These are phyloP conservation scores for Aspergillus taichungensis DNA, from an alignment of 495 filamentous ascomycete species.

Conservation along the genomic window DNA sequence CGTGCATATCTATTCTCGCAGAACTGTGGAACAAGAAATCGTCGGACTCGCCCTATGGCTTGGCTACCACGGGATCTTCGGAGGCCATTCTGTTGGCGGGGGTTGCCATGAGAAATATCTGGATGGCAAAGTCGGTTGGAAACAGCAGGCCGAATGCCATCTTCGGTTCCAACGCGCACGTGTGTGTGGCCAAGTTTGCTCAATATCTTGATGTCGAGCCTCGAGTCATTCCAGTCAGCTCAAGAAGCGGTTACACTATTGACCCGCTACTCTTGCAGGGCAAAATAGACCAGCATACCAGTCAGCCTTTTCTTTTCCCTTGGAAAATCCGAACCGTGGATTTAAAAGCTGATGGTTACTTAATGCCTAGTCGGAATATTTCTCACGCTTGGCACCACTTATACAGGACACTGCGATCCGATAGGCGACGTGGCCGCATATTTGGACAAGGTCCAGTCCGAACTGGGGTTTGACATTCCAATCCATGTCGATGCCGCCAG, in stretches of 20 bases:
- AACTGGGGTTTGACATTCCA: constrained; percentile 58
- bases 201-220: constrained; percentile 74
- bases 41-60: constrained; percentile 59
- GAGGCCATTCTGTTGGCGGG: constrained; percentile 72
- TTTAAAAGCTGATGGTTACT: background rate
- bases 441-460: constrained; percentile 54
- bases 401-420: constrained; percentile 71
- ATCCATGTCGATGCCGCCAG: constrained; percentile 71
- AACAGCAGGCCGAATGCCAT: constrained; percentile 68
- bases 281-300: constrained; percentile 70
- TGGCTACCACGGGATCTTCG: constrained; percentile 63
- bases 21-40: constrained; percentile 60
- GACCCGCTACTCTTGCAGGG: constrained; percentile 55
- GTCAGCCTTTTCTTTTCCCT: background rate
- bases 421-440: constrained; percentile 60
- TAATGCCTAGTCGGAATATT: constrained; percentile 49
- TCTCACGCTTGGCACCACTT: constrained; percentile 64
- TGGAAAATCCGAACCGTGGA: background rate
- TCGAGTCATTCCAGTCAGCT: constrained; percentile 57
- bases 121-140: constrained; percentile 50
- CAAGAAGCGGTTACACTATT: constrained; percentile 52
- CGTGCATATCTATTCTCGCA: constrained; percentile 60
- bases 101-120: constrained; percentile 68
- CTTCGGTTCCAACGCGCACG: constrained; percentile 72
- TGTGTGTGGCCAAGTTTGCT: constrained; percentile 62